phyloP scores from a whole-genome alignment of 225 moss, liverwort and hornwort species.

The Thuidium tamariscinum region DNA sequence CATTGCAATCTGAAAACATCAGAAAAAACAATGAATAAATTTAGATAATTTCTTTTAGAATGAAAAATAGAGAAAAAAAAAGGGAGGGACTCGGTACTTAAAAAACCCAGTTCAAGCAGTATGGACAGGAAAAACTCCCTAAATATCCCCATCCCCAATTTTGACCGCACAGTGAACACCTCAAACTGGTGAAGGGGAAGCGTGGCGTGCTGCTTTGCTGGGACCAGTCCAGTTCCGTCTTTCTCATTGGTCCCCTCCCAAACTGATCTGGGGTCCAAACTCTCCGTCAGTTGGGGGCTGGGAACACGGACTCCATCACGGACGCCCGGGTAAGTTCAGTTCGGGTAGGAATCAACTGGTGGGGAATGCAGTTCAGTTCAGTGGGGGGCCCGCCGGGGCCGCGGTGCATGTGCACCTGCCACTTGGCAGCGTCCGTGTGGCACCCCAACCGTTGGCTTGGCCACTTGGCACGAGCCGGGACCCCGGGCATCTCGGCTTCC shows the following conservation, averaged over 20 bases:
- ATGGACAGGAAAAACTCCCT: not conserved
- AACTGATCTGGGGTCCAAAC: not conserved
- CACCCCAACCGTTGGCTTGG: no score
- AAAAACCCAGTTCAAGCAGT: not conserved
- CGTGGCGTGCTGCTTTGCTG: not conserved
- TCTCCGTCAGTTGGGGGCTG: not conserved
- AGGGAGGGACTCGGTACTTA: no score
- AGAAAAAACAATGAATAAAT: accelerated
- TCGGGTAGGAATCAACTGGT: not conserved
- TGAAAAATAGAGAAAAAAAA: not conserved
- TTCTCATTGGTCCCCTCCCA: not conserved
- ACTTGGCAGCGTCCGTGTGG: not conserved
- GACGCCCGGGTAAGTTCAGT: not conserved
- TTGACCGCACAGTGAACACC: not conserved
- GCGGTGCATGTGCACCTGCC: not conserved
- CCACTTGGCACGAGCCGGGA: not conserved
- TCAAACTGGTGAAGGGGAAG: not conserved
- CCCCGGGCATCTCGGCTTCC: not conserved
- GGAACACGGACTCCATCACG: not conserved
- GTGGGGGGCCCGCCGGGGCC: not conserved
- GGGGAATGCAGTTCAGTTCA: no score
- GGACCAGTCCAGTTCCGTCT: not conserved
- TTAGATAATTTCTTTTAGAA: not conserved
- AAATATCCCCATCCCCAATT: not conserved
- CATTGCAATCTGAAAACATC: not conserved